A percentile compares a stretch with the other conserved stretches of the same genome.
Evolutionary conservation across 257 asterid species (phyloP).

Genomic region (Jacaranda copaia): DNA sequence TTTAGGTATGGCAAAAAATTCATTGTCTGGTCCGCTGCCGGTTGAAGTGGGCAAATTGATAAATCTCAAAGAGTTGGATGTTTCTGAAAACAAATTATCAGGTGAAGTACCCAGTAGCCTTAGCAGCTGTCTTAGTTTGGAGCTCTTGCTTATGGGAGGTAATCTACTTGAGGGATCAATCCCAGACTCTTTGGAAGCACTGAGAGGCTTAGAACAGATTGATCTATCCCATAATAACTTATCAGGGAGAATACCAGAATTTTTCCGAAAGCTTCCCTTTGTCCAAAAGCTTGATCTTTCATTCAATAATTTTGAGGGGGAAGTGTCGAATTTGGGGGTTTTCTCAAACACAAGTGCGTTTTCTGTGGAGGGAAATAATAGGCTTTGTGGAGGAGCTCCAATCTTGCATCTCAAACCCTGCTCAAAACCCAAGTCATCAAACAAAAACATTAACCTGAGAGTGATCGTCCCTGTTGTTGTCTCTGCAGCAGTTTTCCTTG

Average conservation of each 20-base stretch:
- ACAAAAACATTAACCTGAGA: neutral
- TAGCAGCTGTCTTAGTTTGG: slow-evolving; percentile 16
- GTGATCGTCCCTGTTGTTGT: slow-evolving; percentile 3
- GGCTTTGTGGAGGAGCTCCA: slow-evolving; percentile 20
- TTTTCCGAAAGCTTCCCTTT: slow-evolving; percentile 9
- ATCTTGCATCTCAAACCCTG: slow-evolving; percentile 12
- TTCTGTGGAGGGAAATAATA: neutral
- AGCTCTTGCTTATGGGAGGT: neutral
- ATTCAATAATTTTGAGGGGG: slow-evolving; percentile 27
- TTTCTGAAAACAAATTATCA: slow-evolving; percentile 16
- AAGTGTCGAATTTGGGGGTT: slow-evolving; percentile 16
- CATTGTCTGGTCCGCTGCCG: slow-evolving; percentile 11
- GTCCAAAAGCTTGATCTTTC: slow-evolving; percentile 14
- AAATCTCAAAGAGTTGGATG: slow-evolving; percentile 10
- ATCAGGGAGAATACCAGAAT: slow-evolving; percentile 16
- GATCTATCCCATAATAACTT: slow-evolving; percentile 22
- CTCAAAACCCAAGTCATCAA: neutral
- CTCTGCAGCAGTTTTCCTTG: neutral
- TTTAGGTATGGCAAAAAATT: neutral
- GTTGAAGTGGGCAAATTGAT: slow-evolving; percentile 13
- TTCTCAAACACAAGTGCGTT: neutral
- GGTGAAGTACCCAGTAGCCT: slow-evolving; percentile 18
- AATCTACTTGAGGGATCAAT: neutral
- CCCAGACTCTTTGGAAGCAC: slow-evolving; percentile 23
- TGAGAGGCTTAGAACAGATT: slow-evolving; percentile 27